These are phyloP conservation scores for Cocos nucifera DNA, from an alignment of 176 grass and related monocot genomes.

Conservation along the genomic window DNA sequence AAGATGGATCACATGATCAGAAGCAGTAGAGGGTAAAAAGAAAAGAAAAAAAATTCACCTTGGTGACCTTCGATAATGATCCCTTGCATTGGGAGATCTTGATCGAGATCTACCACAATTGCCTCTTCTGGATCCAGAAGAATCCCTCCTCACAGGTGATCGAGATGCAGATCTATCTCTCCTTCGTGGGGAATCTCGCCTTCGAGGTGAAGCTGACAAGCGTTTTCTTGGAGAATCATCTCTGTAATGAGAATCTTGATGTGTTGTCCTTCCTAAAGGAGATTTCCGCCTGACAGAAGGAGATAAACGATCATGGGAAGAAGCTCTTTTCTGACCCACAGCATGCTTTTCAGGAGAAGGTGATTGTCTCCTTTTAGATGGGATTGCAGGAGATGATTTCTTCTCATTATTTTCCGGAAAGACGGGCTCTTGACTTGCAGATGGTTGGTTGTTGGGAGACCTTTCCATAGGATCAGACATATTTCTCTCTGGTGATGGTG, in stretches of 20 bases:
- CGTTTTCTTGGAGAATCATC: slow-evolving; percentile 14
- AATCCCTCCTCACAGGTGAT: slow-evolving; percentile 49
- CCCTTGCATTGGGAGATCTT: slow-evolving; percentile 48
- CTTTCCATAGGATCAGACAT: no score
- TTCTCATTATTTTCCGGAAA: slow-evolving; percentile 11
- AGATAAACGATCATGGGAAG: slow-evolving; percentile 37
- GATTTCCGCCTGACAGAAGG: slow-evolving; percentile 38
- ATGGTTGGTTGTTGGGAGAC: slow-evolving; percentile 20
- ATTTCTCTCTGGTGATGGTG: no score
- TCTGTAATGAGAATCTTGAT: slow-evolving; percentile 15
- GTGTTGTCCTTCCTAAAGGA: slow-evolving; percentile 15
- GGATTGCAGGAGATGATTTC: slow-evolving; percentile 33
- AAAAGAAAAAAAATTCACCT: slow-evolving; percentile 26
- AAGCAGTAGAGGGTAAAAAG: no score
- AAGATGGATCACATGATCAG: no score
- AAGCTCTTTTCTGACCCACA: slow-evolving; percentile 28
- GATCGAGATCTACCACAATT: slow-evolving; percentile 44
- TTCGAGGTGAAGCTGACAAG: slow-evolving; percentile 24
- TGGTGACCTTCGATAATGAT: slow-evolving; percentile 47
- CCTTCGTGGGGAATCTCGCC: slow-evolving; percentile 31
- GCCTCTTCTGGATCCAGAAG: slow-evolving; percentile 46
- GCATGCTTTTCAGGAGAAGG: slow-evolving; percentile 45
- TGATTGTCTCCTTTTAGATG: slow-evolving; percentile 21
- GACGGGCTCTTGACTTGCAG: slow-evolving; percentile 22
- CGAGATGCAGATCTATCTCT: slow-evolving; percentile 51